Evolutionary conservation across 2,329 filamentous ascomycete species (phyloP), one percentile per base, ranked within the genome.

Genomic region (Blastomyces silverae): DNA sequence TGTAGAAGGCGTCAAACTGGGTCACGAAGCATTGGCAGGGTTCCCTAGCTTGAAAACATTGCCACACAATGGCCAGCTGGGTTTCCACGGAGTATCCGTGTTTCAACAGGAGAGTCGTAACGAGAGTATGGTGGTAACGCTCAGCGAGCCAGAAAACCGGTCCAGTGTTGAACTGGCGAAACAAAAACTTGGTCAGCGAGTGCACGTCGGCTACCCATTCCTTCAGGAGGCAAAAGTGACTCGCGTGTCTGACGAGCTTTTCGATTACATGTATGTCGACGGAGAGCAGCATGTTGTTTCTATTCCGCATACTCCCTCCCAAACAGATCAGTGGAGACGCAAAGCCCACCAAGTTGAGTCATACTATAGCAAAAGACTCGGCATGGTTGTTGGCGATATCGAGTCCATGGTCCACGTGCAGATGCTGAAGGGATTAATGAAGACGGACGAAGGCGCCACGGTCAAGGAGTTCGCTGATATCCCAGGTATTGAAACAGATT

Each of bases 91-190:
- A 2, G 90, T 99, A 67, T 94, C 88, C 68, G 91, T 99, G 44
- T 99, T 99, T 80, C 92, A 96, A 74, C 87, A 93, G 70, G 94
- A 97, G 70, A 97, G 92, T 74, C 88, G 91, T 61, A 97, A 97
- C 73, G 92, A 97, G 76, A 99, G 93, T 76, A 92, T 97, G 87
- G 86, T 97, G 31, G 84, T 97, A 64, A 96, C 91, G 1, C 81
- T 99, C 61, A 83, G 87, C 42, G 88, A 91, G 48, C 85, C 90
- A 0, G 91, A 92, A 68, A 78, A 80, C 65, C 87, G 89, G 46
- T 87, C 89, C 59, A 89, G 85, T 68, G 82, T 87, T 28, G 87
- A 90, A 69, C 79, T 85, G 64, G 92, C 92, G 64, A 91, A 91
- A 74, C 79, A 81, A 61, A 93, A 91, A 73, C 83, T 99, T 56